Base-by-base conservation (phyloP, 2,329 filamentous ascomycete genomes). In the Aspergillus texensis region DNA sequence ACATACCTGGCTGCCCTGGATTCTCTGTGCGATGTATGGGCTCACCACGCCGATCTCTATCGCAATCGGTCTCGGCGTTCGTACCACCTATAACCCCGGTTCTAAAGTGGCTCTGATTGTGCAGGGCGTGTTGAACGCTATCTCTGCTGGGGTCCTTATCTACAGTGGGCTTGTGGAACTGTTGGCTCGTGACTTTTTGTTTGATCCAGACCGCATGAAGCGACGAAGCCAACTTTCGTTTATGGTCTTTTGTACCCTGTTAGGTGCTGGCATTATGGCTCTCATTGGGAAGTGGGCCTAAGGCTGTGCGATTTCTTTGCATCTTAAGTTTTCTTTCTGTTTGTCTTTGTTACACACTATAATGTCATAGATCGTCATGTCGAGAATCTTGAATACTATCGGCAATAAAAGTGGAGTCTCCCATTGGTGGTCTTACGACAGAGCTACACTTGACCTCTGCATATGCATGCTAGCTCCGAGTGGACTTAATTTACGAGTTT, bases 1-100 rank as follows among this genome's bases (percentile, higher is more conserved):
- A 16, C 72, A 76, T 0, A 74, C 68, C 34, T 83, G 79, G 79
- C 68, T 86, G 56, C 83, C 84, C 1, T 86, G 83, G 81, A 57
- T 77, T 0, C 72, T 86, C 0, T 84, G 83, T 64, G 32, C 75
- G 0, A 79, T 77, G 0, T 86, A 85, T 64, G 83, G 83, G 0
- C 65, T 86, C 11, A 84, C 84, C 0, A 86, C 84, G 0, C 84
- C 84, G 0, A 78, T 86, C 57, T 75, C 83, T 3, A 84, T 85
- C 45, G 74, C 74, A 1, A 74, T 77, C 55, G 84, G 84, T 0
- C 69, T 86, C 0, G 83, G 82, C 3, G 58, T 85, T 30, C 77
- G 78, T 6, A 79, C 75, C 2, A 80, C 80, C 0, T 83, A 80
- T 61, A 74, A 82, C 64, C 71, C 77, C 0, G 78, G 74, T 1